Conservation (phyloP, 352 stramenopile genomes). For the Phytopythium vexans region DNA sequence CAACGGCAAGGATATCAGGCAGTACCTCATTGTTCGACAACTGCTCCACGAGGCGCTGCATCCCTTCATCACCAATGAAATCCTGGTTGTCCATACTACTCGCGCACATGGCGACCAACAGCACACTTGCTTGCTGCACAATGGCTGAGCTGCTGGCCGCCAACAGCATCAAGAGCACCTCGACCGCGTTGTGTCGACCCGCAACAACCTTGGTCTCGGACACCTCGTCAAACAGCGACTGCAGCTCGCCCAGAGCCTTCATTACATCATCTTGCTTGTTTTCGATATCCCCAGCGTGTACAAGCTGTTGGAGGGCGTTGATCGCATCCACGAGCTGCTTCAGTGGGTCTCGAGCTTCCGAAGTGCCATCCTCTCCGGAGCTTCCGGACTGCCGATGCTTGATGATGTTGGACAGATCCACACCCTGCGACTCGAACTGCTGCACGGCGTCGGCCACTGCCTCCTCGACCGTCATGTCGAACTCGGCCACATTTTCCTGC, state of each 20-base stretch:
- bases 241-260: conserved; percentile 20
- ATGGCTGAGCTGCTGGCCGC: conserved; percentile 8
- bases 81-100: conserved; percentile 64
- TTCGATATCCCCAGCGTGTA: neutral
- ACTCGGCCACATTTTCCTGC: conserved; percentile 88
- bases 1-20: conserved; percentile 23
- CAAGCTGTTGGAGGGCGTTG: conserved; percentile 3
- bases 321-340: conserved; percentile 32
- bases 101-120: conserved; percentile 35
- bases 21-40: conserved; percentile 9
- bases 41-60: conserved; percentile 29
- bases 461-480: conserved; percentile 83
- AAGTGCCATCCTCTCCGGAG: neutral
- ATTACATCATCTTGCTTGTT: conserved; percentile 8
- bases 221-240: conserved; percentile 34
- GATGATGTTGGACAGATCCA: conserved; percentile 85
- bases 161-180: conserved; percentile 30
- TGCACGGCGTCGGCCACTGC: conserved; percentile 73
- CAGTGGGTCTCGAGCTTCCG: conserved; percentile 9
- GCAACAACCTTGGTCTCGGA: conserved; percentile 60
- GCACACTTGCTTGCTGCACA: conserved; percentile 7
- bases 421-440: conserved; percentile 86
- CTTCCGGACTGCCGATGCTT: conserved; percentile 24
- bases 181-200: conserved; percentile 50
- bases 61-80: conserved; percentile 41